Percentiles rank a stretch among this genome's conserved stretches.
These are phyloP conservation scores for Eucalyptus leucophloia DNA, from an alignment of 345 rosid species.

Conservation along the genomic window DNA sequence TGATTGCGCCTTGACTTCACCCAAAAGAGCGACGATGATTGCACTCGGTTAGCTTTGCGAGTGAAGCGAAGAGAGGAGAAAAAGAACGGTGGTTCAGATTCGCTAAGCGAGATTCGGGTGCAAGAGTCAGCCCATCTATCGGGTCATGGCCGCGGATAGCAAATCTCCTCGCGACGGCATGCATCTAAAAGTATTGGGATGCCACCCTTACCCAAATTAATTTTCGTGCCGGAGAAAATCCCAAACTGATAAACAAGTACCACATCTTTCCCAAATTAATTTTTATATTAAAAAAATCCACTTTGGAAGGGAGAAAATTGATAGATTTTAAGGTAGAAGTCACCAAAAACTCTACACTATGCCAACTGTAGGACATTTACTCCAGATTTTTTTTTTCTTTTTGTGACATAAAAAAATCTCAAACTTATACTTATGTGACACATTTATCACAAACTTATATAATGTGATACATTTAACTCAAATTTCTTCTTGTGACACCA, in stretches of 20 bases:
- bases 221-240: neutral
- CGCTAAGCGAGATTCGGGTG: constrained; percentile 72
- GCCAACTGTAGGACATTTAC: too few relatives aligned
- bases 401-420: too few relatives aligned
- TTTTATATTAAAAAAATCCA: too few relatives aligned
- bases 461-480: too few relatives aligned
- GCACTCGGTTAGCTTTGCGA: neutral
- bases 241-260: neutral
- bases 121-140: constrained; percentile 59
- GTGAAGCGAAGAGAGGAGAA: neutral
- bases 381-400: too few relatives aligned
- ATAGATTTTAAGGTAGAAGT: too few relatives aligned
- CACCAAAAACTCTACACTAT: too few relatives aligned
- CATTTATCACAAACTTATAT: too few relatives aligned
- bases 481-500: too few relatives aligned
- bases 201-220: constrained; percentile 9
- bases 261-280: neutral
- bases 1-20: neutral
- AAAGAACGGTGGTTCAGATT: constrained; percentile 56
- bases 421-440: too few relatives aligned
- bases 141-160: constrained; percentile 75
- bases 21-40: neutral
- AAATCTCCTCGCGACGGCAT: constrained; percentile 82
- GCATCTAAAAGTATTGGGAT: constrained; percentile 75
- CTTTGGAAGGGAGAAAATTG: neutral